Conservation (phyloP, 129 eudicot species). For the Flaveria linearis region DNA sequence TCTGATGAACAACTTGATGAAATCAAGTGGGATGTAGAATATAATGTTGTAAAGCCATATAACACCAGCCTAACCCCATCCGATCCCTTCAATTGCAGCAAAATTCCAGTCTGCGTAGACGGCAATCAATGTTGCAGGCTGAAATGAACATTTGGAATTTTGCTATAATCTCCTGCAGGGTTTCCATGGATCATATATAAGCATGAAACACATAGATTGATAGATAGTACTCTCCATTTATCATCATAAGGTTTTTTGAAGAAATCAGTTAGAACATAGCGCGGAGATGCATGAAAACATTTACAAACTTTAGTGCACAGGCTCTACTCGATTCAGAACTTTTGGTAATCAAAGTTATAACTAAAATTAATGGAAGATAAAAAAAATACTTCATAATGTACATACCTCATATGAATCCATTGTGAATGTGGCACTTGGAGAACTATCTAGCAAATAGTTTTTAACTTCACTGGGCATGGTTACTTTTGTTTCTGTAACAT, state of each 20-base stretch:
- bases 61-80: no score
- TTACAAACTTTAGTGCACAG: background rate
- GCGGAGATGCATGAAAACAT: no score
- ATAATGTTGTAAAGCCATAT: no score
- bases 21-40: no score
- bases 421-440: constrained; percentile 8
- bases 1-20: no score
- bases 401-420: background rate
- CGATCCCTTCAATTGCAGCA: no score
- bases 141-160: no score
- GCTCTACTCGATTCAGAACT: background rate
- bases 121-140: no score
- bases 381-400: background rate
- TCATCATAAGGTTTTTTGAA: background rate
- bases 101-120: no score
- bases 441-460: constrained; percentile 10
- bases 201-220: background rate
- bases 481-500: background rate
- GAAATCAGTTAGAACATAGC: no score
- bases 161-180: background rate
- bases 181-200: background rate
- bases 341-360: background rate
- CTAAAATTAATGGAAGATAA: background rate
- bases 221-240: background rate
- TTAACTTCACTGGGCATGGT: background rate